Percentiles rank a stretch among this genome's conserved stretches.
phyloP scores from a whole-genome alignment of 1,284 basidiomycete species.

The Crepidotus sp. region DNA sequence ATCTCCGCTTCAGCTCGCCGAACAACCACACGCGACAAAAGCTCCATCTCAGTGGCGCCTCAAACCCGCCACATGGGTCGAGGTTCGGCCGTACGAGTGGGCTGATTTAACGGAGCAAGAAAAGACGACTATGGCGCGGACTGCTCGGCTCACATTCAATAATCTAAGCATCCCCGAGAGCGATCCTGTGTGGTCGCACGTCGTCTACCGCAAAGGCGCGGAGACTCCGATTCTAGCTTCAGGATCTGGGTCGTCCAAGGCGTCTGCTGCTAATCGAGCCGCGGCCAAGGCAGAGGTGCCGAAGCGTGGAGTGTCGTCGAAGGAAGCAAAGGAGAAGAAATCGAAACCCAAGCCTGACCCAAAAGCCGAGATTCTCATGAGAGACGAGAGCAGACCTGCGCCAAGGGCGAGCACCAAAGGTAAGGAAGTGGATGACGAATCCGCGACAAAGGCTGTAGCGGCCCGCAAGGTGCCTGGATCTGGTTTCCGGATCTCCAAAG shows the following conservation, averaged over 20 bases:
- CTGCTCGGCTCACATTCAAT: constrained; percentile 38
- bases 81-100: constrained; percentile 62
- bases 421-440: constrained; percentile 8
- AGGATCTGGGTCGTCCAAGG: constrained; percentile 8
- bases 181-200: constrained; percentile 45
- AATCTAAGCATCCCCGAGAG: constrained; percentile 43
- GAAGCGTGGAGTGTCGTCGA: constrained; percentile 37
- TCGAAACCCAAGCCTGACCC: constrained; percentile 32
- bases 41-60: constrained; percentile 41
- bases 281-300: constrained; percentile 24
- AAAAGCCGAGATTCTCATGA: constrained; percentile 41
- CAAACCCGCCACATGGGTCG: constrained; percentile 47
- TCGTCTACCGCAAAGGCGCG: constrained; percentile 7
- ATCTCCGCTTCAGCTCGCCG: constrained; percentile 37
- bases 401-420: constrained; percentile 18
- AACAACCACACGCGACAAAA: constrained; percentile 28
- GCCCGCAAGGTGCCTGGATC: constrained; percentile 33
- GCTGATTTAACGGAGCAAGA: constrained; percentile 37
- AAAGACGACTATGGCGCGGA: constrained; percentile 37
- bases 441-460: neutral
- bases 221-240: constrained; percentile 7
- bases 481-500: constrained; percentile 14
- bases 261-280: constrained; percentile 18
- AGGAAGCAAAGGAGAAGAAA: constrained; percentile 38
- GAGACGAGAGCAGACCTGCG: constrained; percentile 44